A percentile compares a stretch with the other conserved stretches of the same genome.
Conservation (phyloP, 495 filamentous ascomycete genomes). For the Delitschia confertaspora region DNA sequence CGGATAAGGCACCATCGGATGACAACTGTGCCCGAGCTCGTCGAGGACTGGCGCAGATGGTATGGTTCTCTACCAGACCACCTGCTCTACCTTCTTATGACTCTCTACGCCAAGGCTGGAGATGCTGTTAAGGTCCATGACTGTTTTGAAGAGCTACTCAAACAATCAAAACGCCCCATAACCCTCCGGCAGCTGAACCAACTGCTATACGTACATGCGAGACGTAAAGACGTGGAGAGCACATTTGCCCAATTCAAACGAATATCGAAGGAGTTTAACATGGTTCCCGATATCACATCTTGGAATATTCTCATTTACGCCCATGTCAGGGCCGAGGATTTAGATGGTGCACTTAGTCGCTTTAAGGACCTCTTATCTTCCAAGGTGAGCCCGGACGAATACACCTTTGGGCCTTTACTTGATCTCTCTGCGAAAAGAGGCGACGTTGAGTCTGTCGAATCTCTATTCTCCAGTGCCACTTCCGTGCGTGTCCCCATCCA, state of each 20-base stretch:
- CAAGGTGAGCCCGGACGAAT: slow-evolving; percentile 43
- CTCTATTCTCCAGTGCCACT: slow-evolving; percentile 42
- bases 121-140: slow-evolving; percentile 43
- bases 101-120: slow-evolving; percentile 46
- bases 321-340: slow-evolving; percentile 54
- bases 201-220: slow-evolving; percentile 58
- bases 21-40: slow-evolving; percentile 2
- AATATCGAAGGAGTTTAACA: slow-evolving; percentile 43
- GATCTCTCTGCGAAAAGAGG: slow-evolving; percentile 60
- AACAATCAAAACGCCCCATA: slow-evolving; percentile 32
- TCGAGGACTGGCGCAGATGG: slow-evolving; percentile 19
- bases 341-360: slow-evolving; percentile 49
- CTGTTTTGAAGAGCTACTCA: slow-evolving; percentile 47
- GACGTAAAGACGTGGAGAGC: slow-evolving; percentile 49
- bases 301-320: slow-evolving; percentile 78
- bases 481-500: slow-evolving; percentile 6
- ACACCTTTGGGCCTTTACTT: slow-evolving; percentile 65
- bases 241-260: slow-evolving; percentile 52
- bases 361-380: slow-evolving; percentile 49
- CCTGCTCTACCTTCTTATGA: slow-evolving; percentile 25
- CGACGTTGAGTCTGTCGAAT: slow-evolving; percentile 58
- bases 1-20: not conserved
- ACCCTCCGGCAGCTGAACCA: slow-evolving; percentile 33
- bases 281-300: slow-evolving; percentile 45
- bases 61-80: slow-evolving; percentile 12